A percentile compares a stretch with the other conserved stretches of the same genome.
phyloP scores from a whole-genome alignment of 2,329 filamentous ascomycete species.

The Aureobasidium lini region DNA sequence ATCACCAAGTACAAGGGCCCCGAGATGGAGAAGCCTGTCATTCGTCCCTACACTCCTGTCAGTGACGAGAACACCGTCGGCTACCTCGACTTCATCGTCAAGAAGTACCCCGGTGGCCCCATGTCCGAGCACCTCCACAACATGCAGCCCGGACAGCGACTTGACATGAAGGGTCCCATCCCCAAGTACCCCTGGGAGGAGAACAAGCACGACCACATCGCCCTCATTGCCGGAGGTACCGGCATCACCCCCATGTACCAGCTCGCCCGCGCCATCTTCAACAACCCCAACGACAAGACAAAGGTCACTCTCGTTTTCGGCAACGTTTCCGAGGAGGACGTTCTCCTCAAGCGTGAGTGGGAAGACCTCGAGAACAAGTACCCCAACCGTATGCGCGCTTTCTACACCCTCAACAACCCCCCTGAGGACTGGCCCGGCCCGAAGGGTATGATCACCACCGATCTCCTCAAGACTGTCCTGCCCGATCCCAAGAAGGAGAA shows the following conservation, averaged over 20 bases:
- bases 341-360: slow-evolving; percentile 80
- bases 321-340: slow-evolving; percentile 83
- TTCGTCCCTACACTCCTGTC: slow-evolving; percentile 88
- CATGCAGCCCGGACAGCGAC: slow-evolving; percentile 70
- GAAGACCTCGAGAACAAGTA: slow-evolving; percentile 87
- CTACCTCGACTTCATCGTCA: slow-evolving; percentile 81
- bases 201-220: slow-evolving; percentile 90
- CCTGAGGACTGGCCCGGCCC: slow-evolving; percentile 63
- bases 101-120: slow-evolving; percentile 80
- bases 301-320: slow-evolving; percentile 94
- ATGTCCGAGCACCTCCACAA: slow-evolving; percentile 88
- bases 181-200: slow-evolving; percentile 84
- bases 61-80: slow-evolving; percentile 74
- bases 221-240: slow-evolving; percentile 84
- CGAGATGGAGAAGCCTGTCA: slow-evolving; percentile 74
- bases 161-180: slow-evolving; percentile 91
- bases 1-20: slow-evolving; percentile 85
- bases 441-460: slow-evolving; percentile 79
- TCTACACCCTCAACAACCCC: slow-evolving; percentile 85
- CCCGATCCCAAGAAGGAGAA: slow-evolving; percentile 87
- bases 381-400: slow-evolving; percentile 88
- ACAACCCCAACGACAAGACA: slow-evolving; percentile 92
- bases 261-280: slow-evolving; percentile 84
- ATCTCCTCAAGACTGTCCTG: slow-evolving; percentile 87
- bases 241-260: slow-evolving; percentile 99